phyloP scores from a whole-genome alignment of 2,329 filamentous ascomycete species.

The Fusarium lyarnte region DNA sequence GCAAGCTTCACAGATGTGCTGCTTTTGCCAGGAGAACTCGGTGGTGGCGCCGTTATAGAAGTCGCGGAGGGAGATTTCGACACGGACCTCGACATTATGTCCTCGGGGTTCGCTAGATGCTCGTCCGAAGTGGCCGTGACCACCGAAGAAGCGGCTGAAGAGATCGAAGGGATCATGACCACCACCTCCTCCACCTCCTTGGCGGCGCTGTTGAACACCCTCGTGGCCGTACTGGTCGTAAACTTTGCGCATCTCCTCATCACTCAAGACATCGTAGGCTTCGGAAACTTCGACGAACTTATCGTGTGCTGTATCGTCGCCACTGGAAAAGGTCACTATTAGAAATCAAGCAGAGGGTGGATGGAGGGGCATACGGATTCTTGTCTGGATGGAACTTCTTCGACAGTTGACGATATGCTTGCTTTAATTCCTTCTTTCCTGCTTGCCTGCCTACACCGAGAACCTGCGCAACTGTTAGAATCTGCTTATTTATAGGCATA shows the following conservation, averaged over 20 bases:
- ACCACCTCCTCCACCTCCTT: slow-evolving; percentile 64
- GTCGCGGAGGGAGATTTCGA: slow-evolving; percentile 82
- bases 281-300: slow-evolving; percentile 96
- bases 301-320: slow-evolving; percentile 80
- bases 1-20: slow-evolving; percentile 92
- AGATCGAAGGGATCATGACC: slow-evolving; percentile 93
- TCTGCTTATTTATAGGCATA: not conserved
- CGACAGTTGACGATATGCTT: slow-evolving; percentile 88
- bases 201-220: slow-evolving; percentile 83
- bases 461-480: slow-evolving; percentile 60
- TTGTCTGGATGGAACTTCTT: slow-evolving; percentile 99
- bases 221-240: slow-evolving; percentile 97
- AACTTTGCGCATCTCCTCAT: slow-evolving; percentile 81
- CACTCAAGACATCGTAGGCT: slow-evolving; percentile 91
- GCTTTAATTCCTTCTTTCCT: slow-evolving; percentile 89
- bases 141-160: slow-evolving; percentile 96
- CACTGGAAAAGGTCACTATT: slow-evolving; percentile 57
- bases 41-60: slow-evolving; percentile 92
- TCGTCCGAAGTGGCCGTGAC: slow-evolving; percentile 82
- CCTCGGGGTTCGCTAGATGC: slow-evolving; percentile 80
- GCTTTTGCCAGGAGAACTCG: slow-evolving; percentile 91
- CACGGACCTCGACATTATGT: slow-evolving; percentile 87
- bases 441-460: slow-evolving; percentile 83
- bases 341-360: not conserved
- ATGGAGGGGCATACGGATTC: slow-evolving; percentile 76